Evolutionary conservation across 805 yeast genomes (phyloP), one percentile per base, ranked within the genome.

Genomic region (Teunomyces tritomae): DNA sequence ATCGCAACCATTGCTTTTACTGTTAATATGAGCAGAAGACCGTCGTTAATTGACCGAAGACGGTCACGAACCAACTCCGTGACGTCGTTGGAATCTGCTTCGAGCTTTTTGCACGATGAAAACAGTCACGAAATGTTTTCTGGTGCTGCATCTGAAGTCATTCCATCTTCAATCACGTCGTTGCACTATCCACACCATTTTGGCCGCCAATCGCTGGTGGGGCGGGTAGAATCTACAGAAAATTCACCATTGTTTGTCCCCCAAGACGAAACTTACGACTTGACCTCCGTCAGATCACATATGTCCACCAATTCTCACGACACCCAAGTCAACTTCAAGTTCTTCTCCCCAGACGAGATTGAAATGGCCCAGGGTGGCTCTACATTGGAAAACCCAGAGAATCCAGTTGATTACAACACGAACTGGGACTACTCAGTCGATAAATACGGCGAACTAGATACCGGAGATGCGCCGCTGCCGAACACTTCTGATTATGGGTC

Each of bases 361-460:
- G 91, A 86, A 57, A 74, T 78, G 44, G 97, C 98, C 0, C 94
- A 87, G 46, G 97, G 97, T 41, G 77, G 92, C 1, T 87, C 97
- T 1, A 85, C 92, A 2, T 62, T 85, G 55, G 87, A 83, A 51
- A 77, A 80, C 55, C 74, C 77, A 1, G 71, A 67, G 28, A 73
- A 76, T 28, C 77, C 79, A 0, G 79, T 86, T 17, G 94, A 87
- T 60, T 87, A 83, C 58, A 85, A 87, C 59, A 83, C 88, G 6
- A 76, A 81, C 55, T 86, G 94, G 86, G 90, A 87, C 52, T 74
- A 79, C 27, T 77, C 80, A 30, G 81, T 79, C 29, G 84, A 79
- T 47, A 56, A 74, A 63, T 58, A 57, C 53, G 64, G 65, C 51
- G 61, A 64, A 44, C 51, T 54, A 45, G 58, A 47, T 28, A 61